Conservation (phyloP, 176 grass and related monocot species). For the Themeda triandra region DNA sequence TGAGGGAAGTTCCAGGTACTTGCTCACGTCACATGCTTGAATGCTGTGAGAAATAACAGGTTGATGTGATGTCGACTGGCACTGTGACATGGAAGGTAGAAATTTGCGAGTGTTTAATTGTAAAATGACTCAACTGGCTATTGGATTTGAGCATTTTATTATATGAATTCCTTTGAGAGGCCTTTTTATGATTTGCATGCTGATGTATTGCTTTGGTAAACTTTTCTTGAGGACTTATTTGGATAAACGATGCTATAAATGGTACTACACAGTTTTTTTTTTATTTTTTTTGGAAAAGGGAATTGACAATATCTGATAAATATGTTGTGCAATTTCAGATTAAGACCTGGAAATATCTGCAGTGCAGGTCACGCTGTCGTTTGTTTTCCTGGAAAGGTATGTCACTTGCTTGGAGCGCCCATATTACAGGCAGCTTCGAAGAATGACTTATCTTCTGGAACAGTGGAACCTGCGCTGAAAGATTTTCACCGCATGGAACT, state of each 20-base stretch:
- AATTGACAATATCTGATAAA: too few relatives aligned
- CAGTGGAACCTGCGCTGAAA: rapidly evolving
- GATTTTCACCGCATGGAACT: too few relatives aligned
- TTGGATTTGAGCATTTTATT: neutral
- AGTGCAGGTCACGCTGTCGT: too few relatives aligned
- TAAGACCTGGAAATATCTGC: too few relatives aligned
- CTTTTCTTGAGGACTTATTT: neutral
- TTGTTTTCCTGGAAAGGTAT: too few relatives aligned
- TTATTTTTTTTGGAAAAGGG: too few relatives aligned
- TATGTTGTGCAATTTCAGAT: too few relatives aligned
- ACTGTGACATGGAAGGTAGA: neutral
- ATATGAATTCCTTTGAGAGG: neutral
- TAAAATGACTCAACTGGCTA: too few relatives aligned
- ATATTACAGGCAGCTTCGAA: too few relatives aligned
- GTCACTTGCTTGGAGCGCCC: too few relatives aligned
- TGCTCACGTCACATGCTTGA: neutral
- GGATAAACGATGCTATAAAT: neutral
- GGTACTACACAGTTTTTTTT: neutral
- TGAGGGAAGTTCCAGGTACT: neutral
- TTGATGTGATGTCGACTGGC: neutral
- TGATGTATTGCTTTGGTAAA: neutral
- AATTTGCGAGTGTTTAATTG: neutral
- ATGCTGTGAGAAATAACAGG: neutral
- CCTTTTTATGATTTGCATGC: neutral
- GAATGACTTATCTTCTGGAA: too few relatives aligned